These are phyloP conservation scores for button mushroom (Agaricus bisporus) DNA, from an alignment of 768 basidiomycete genomes.

Conservation along the genomic window DNA sequence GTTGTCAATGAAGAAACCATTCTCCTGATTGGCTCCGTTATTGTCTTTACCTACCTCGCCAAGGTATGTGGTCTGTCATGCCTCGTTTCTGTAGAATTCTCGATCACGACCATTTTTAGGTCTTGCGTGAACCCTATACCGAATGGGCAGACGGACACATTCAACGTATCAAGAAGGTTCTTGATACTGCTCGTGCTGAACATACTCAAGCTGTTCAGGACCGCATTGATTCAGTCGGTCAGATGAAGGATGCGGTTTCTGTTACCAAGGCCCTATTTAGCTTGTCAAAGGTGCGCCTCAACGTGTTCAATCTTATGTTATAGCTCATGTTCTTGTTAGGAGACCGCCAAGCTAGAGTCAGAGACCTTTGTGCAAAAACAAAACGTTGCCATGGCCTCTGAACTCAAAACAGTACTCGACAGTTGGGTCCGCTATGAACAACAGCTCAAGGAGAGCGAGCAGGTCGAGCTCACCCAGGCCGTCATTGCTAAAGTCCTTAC, in stretches of 20 bases:
- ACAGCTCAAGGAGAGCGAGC: constrained; percentile 93
- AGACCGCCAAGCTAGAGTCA: constrained; percentile 87
- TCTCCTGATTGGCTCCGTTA: constrained; percentile 75
- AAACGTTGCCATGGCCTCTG: constrained; percentile 77
- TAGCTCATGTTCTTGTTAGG: constrained; percentile 39
- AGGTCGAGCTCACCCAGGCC: constrained; percentile 81
- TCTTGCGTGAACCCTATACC: constrained; percentile 79
- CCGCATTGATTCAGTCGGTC: constrained; percentile 84
- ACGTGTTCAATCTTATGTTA: not conserved
- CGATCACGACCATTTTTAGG: constrained; percentile 32
- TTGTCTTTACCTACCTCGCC: constrained; percentile 78
- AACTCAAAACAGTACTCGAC: constrained; percentile 93
- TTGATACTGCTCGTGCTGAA: constrained; percentile 75
- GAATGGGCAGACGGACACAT: constrained; percentile 92
- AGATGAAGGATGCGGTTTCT: constrained; percentile 94
- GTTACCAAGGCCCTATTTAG: constrained; percentile 88
- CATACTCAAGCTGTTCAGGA: constrained; percentile 93
- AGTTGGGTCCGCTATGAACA: constrained; percentile 99
- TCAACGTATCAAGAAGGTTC: constrained; percentile 72
- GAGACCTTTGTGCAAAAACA: constrained; percentile 89
- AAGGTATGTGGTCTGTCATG: constrained; percentile 44
- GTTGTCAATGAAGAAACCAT: constrained; percentile 97
- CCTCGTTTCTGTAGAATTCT: not conserved
- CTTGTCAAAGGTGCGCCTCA: constrained; percentile 71
- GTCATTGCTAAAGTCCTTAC: constrained; percentile 88